Conservation (phyloP, 257 asterid species). For the Anisodus acutangulus region DNA sequence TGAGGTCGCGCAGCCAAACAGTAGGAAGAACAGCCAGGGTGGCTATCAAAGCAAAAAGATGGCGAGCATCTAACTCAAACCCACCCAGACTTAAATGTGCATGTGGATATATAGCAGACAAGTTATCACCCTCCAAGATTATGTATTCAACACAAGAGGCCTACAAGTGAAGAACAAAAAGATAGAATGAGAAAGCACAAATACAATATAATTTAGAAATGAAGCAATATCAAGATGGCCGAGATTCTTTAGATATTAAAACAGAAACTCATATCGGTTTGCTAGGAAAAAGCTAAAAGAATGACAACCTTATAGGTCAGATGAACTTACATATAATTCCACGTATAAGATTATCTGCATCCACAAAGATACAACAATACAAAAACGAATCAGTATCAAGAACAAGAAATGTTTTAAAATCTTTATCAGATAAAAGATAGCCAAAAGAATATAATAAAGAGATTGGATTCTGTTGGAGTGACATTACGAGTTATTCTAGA, state of each 20-base stretch:
- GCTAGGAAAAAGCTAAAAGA: background rate
- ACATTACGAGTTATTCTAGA: background rate
- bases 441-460: background rate
- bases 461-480: background rate
- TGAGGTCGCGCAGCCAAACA: slow-evolving; percentile 79
- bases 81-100: slow-evolving; percentile 72
- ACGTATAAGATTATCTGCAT: slow-evolving; percentile 85
- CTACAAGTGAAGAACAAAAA: slow-evolving; percentile 47
- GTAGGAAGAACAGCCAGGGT: slow-evolving; percentile 92
- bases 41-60: slow-evolving; percentile 71
- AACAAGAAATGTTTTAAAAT: slow-evolving; percentile 8
- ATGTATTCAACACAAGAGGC: slow-evolving; percentile 90
- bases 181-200: slow-evolving; percentile 19
- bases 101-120: slow-evolving; percentile 82
- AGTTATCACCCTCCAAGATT: slow-evolving; percentile 88
- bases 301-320: slow-evolving; percentile 12
- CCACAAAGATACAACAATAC: slow-evolving; percentile 35
- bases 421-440: background rate
- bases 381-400: slow-evolving; percentile 34
- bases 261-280: background rate
- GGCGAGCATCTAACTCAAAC: slow-evolving; percentile 58
- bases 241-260: slow-evolving; percentile 8
- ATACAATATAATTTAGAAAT: slow-evolving; percentile 12
- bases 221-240: background rate
- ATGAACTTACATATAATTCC: slow-evolving; percentile 90